These are phyloP conservation scores for Botrytis sinoallii DNA, from an alignment of 2,329 filamentous ascomycete genomes.

Conservation along the genomic window DNA sequence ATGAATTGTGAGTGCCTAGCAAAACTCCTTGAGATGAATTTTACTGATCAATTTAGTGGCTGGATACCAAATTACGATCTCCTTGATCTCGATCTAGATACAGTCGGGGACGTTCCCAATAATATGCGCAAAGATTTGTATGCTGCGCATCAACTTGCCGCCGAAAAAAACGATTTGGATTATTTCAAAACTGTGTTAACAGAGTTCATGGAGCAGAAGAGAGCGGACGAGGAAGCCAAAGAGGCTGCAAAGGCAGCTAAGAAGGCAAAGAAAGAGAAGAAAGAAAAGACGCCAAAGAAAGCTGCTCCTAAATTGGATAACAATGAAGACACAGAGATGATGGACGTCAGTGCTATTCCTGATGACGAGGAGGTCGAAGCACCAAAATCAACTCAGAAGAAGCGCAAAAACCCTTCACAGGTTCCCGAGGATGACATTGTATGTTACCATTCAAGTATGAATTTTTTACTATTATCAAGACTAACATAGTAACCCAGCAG, in stretches of 20 bases:
- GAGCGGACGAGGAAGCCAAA: constrained; percentile 49
- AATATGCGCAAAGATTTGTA: constrained; percentile 80
- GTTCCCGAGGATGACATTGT: constrained; percentile 63
- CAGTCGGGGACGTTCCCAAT: constrained; percentile 62
- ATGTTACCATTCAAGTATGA: constrained; percentile 33
- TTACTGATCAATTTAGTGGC: constrained; percentile 54
- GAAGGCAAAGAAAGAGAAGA: constrained; percentile 41
- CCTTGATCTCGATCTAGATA: constrained; percentile 70
- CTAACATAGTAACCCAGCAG: constrained; percentile 11
- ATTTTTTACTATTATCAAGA: neutral
- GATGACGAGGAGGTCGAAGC: constrained; percentile 51
- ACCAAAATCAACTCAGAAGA: constrained; percentile 60
- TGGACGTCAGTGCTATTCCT: constrained; percentile 48
- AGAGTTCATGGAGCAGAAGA: constrained; percentile 64
- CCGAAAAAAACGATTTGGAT: constrained; percentile 71
- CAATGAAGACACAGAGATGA: constrained; percentile 60
- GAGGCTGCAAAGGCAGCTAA: constrained; percentile 47
- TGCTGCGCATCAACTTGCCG: constrained; percentile 75
- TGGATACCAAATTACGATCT: constrained; percentile 89
- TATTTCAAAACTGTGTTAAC: constrained; percentile 81
- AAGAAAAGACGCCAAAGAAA: constrained; percentile 42
- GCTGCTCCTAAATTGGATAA: constrained; percentile 49
- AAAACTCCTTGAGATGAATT: constrained; percentile 19
- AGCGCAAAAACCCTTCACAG: constrained; percentile 71
- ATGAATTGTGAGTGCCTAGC: constrained; percentile 83